phyloP scores from a whole-genome alignment of 352 stramenopile species.

The Phytophthora sp. region DNA sequence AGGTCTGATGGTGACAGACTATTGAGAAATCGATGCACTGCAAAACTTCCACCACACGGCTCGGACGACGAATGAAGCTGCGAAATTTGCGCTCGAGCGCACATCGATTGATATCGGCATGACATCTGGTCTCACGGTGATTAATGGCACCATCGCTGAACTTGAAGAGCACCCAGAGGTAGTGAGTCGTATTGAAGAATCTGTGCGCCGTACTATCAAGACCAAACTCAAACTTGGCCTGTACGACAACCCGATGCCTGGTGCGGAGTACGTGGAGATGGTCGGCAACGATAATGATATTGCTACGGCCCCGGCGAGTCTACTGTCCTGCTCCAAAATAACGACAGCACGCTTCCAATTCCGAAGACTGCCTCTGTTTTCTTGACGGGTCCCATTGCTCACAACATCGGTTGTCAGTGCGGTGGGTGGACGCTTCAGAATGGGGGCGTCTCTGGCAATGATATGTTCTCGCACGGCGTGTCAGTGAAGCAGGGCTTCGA shows the following conservation, averaged over 20 bases:
- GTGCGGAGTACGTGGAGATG: constrained; percentile 29
- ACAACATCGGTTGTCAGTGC: constrained; percentile 56
- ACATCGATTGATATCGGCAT: constrained; percentile 89
- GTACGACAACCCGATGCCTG: constrained; percentile 53
- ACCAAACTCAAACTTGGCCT: constrained; percentile 61
- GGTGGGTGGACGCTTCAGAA: constrained; percentile 74
- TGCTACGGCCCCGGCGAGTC: constrained; percentile 49
- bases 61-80: constrained; percentile 32
- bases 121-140: constrained; percentile 44
- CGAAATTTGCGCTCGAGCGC: constrained; percentile 54
- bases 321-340: constrained; percentile 22
- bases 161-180: constrained; percentile 25
- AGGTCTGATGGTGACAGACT: constrained; percentile 87
- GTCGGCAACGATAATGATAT: constrained; percentile 47
- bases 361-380: not conserved
- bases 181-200: constrained; percentile 41
- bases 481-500: constrained; percentile 50
- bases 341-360: not conserved
- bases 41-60: constrained; percentile 45
- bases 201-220: constrained; percentile 51
- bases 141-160: constrained; percentile 39
- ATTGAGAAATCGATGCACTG: constrained; percentile 86
- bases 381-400: constrained; percentile 30
- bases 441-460: constrained; percentile 57
- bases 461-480: constrained; percentile 42